Conservation (phyloP, 1,139 yeast species). For the Pichia inconspicua region DNA sequence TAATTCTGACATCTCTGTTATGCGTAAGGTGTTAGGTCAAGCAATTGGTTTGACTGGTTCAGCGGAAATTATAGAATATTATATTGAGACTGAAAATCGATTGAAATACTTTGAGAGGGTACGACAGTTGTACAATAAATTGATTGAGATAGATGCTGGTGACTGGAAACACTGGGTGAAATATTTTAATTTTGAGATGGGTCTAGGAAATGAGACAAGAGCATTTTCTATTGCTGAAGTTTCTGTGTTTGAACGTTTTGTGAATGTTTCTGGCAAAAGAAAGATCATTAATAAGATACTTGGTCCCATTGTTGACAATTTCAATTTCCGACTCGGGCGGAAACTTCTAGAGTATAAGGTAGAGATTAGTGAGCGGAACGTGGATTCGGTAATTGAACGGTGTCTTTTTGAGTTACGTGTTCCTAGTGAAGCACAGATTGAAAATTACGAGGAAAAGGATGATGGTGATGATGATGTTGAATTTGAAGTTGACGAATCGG, state of each 20-base stretch:
- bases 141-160: slow-evolving; percentile 48
- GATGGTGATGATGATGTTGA: slow-evolving; percentile 30
- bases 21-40: slow-evolving; percentile 67
- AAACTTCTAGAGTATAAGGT: slow-evolving; percentile 41
- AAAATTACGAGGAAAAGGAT: slow-evolving; percentile 26
- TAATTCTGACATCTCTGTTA: slow-evolving; percentile 38
- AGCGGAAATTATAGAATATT: slow-evolving; percentile 49
- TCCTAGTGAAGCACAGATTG: slow-evolving; percentile 49
- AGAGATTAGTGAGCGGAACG: slow-evolving; percentile 21
- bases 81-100: slow-evolving; percentile 49
- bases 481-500: slow-evolving; percentile 42
- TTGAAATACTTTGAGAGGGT: slow-evolving; percentile 75
- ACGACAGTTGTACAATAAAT: slow-evolving; percentile 61
- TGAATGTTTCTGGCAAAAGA: slow-evolving; percentile 23
- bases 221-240: slow-evolving; percentile 54
- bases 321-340: slow-evolving; percentile 52
- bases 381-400: slow-evolving; percentile 39
- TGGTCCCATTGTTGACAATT: slow-evolving; percentile 52
- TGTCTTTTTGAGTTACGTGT: slow-evolving; percentile 69
- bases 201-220: slow-evolving; percentile 63
- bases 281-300: slow-evolving; percentile 41
- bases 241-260: slow-evolving; percentile 36
- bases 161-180: slow-evolving; percentile 42
- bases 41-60: slow-evolving; percentile 64
- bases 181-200: slow-evolving; percentile 62